Evolutionary conservation across 148 eudicot genomes (phyloP), one percentile per base, ranked within the genome.

Genomic region (Spergularia marina): DNA sequence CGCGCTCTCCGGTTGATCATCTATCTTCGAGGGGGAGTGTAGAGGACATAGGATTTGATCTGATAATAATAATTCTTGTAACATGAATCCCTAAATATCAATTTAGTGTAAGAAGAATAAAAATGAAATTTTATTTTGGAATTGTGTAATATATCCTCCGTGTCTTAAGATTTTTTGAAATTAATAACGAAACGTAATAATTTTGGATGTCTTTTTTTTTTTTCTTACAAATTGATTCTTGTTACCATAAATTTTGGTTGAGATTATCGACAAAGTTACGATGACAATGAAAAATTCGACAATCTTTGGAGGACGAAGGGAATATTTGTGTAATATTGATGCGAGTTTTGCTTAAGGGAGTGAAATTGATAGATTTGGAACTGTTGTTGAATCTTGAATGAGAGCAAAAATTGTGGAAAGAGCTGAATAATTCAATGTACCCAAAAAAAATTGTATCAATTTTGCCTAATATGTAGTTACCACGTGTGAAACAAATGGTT

Each of bases 1-100:
- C 70, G 64, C 40, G 54, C 41, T 75, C 70, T 79, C 15, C 70
- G 61, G 18, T 68, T 47, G 53, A 53, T 53, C 82, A 79, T 79
- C 64, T 68, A 74, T 21, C 36, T 68, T 16, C 62, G 36, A 74
- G 17, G 3, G 6, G 6, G 0, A 62, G 20, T 49, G n/a, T 74
- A 17, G 52, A 63, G 53, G 53, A 40, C 70, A 75, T 65, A 65
- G 47, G 20, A 55, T 57, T 41, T 14, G 41, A n/a, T 47, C 44
- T 11, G 4, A 53, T 70, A 2, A 20, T 5, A 6, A 16, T 5
- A 6, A 16, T 34, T 47, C 14, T 15, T 14, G 58, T 64, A 34
- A 7, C 40, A 63, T 63, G 14, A 17, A 62, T 25, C 36, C 36
- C 23, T 9, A 44, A 10, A 6, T 12, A 72, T 59, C 21, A 71